Evolutionary conservation across 768 basidiomycete genomes (phyloP).

Genomic region (Glaciozyma antarctica): DNA sequence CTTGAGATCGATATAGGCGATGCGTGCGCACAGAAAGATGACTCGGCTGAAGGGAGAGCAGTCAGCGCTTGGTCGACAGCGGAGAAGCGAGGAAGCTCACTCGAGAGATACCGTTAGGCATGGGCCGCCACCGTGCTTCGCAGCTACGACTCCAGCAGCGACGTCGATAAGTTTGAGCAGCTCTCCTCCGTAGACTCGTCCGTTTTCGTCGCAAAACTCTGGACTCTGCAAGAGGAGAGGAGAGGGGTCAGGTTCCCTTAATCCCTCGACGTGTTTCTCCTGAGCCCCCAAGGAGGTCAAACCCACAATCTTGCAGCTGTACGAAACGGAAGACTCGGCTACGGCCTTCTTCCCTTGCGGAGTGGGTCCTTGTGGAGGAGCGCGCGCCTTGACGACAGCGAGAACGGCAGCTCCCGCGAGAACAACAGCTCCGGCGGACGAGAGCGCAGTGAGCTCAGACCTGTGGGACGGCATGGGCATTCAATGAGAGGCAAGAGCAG

Average conservation of each 20-base stretch:
- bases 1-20: no score
- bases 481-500: no score
- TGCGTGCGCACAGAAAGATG: constrained; percentile 15
- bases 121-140: constrained; percentile 23
- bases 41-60: constrained; percentile 4
- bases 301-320: constrained; percentile 15
- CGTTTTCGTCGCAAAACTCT: constrained; percentile 24
- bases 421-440: no score
- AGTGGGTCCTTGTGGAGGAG: no score
- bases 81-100: neutral
- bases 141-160: constrained; percentile 23
- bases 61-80: neutral
- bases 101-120: constrained; percentile 29
- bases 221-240: constrained; percentile 2
- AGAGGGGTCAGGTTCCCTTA: neutral
- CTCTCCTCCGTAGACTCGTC: constrained; percentile 25
- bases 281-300: neutral
- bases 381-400: no score
- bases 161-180: constrained; percentile 30
- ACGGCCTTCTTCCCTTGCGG: neutral
- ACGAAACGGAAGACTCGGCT: constrained; percentile 1
- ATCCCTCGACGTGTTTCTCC: neutral
- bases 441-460: no score
- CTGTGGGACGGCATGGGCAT: no score
- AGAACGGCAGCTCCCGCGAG: no score